Evolutionary conservation across 129 eudicot species (phyloP).

Genomic region (Cynara cardunculus): DNA sequence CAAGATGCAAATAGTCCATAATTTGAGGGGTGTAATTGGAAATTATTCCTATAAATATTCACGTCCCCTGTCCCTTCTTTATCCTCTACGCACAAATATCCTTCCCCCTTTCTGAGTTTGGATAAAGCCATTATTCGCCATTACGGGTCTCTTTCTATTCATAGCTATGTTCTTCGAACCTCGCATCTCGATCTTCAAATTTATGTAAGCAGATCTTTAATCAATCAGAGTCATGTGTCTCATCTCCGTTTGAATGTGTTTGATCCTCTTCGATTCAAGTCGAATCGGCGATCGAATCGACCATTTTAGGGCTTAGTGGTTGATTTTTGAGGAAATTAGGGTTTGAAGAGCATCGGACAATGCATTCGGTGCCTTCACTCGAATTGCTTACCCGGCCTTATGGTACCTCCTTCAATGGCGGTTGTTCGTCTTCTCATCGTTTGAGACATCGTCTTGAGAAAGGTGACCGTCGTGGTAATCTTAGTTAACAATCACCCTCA

Average conservation of each 20-base stretch:
- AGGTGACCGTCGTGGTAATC: slow-evolving; percentile 82
- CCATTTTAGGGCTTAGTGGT: slow-evolving; percentile 20
- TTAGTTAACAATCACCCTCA: slow-evolving; percentile 48
- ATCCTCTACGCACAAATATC: not conserved
- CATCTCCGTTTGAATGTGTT: not conserved
- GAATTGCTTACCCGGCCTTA: slow-evolving; percentile 27
- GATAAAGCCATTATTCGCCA: not conserved
- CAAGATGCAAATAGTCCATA: not conserved
- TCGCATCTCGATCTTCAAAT: slow-evolving; percentile 20
- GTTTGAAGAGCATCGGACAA: slow-evolving; percentile 66
- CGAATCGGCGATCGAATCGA: not conserved
- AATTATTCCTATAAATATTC: not conserved
- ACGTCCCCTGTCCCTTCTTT: not conserved
- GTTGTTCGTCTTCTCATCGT: slow-evolving; percentile 51
- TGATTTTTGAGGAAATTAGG: not conserved
- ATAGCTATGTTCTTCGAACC: slow-evolving; percentile 12
- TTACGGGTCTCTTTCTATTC: too few relatives aligned
- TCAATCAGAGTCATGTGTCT: slow-evolving; percentile 8
- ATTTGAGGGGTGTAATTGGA: not conserved
- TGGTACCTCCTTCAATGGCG: slow-evolving; percentile 32
- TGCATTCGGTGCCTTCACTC: slow-evolving; percentile 71
- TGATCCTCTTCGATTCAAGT: not conserved
- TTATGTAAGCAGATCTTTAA: not conserved
- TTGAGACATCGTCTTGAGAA: slow-evolving; percentile 64
- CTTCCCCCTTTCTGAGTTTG: not conserved